Conservation (phyloP, 148 eudicot species). For the Pouteria glomerata region DNA sequence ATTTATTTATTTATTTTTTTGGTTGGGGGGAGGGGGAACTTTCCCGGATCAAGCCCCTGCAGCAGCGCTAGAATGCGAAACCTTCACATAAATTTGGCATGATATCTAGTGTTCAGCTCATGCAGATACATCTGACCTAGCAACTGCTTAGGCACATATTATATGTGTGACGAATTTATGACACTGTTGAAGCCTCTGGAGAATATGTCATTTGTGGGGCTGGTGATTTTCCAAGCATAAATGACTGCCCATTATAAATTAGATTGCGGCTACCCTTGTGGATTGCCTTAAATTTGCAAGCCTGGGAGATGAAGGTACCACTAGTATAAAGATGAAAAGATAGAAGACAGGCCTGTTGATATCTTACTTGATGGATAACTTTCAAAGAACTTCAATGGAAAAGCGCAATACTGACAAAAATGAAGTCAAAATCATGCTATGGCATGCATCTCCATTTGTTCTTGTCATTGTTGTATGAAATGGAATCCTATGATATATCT, state of each 20-base stretch:
- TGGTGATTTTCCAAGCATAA: background rate
- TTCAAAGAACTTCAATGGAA: background rate
- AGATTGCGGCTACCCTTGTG: background rate
- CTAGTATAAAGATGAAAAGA: background rate
- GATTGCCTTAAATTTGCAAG: background rate
- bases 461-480: background rate
- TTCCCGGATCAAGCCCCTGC: background rate
- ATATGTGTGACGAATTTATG: background rate
- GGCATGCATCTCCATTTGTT: background rate
- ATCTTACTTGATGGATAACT: background rate
- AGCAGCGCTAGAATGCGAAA: background rate
- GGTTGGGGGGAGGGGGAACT: too few relatives aligned
- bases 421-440: background rate
- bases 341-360: background rate
- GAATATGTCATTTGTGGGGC: background rate
- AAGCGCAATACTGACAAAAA: background rate
- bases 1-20: too few relatives aligned
- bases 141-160: background rate
- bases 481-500: background rate
- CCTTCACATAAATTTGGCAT: background rate
- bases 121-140: background rate
- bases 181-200: background rate
- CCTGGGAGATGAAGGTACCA: slow-evolving; percentile 3
- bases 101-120: background rate
- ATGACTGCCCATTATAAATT: background rate